phyloP scores from a whole-genome alignment of 345 rosid species.

The Melaleuca quinquenervia region DNA sequence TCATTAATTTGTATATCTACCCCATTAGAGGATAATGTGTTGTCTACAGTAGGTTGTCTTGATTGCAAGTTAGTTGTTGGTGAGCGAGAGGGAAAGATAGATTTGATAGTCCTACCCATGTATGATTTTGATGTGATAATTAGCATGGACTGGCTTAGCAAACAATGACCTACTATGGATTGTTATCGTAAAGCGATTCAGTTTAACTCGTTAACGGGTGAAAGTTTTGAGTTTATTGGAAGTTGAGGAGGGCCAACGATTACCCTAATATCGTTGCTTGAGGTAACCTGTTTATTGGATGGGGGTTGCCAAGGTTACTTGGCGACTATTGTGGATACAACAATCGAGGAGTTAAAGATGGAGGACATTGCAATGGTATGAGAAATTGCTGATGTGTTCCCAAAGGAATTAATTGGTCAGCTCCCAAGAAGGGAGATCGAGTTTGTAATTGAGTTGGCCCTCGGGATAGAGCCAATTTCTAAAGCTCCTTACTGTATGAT shows the following conservation, averaged over 20 bases:
- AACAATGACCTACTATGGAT: not conserved
- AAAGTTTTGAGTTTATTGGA: not conserved
- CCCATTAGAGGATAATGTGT: not conserved
- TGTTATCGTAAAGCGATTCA: not conserved
- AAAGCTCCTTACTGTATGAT: not conserved
- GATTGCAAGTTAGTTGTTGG: not conserved
- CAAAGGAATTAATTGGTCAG: no score
- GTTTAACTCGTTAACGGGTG: not conserved
- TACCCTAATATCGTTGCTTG: no score
- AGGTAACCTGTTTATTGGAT: no score
- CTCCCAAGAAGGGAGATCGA: no score
- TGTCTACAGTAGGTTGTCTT: not conserved
- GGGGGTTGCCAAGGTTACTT: not conserved
- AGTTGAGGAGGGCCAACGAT: not conserved
- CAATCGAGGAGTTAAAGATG: no score
- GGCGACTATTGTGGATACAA: not conserved
- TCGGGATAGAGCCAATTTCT: not conserved
- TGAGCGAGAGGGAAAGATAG: no score
- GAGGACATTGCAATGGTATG: no score
- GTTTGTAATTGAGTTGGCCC: not conserved
- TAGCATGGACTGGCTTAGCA: not conserved
- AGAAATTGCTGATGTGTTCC: no score
- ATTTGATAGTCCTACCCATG: no score
- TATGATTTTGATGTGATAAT: not conserved
- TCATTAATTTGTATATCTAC: no score